A percentile compares a stretch with the other conserved stretches of the same genome.
These are phyloP conservation scores for Aspergillus pseudotamarii DNA, from an alignment of 2,329 filamentous ascomycete species.

Conservation along the genomic window DNA sequence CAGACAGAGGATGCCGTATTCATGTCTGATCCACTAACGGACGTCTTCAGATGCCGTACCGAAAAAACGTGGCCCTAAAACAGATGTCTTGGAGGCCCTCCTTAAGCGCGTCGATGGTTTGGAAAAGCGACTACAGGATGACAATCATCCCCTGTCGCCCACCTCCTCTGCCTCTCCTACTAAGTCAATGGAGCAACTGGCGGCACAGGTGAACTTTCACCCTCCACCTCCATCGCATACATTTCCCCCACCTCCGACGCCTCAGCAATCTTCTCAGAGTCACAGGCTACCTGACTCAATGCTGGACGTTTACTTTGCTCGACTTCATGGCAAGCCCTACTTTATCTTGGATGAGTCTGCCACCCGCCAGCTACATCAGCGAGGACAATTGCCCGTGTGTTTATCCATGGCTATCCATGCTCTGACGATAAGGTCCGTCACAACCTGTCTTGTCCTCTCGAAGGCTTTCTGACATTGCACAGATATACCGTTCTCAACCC, in stretches of 20 bases:
- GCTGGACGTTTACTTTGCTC: slow-evolving; percentile 76
- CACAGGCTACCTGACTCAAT: slow-evolving; percentile 60
- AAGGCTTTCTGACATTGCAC: slow-evolving; percentile 14
- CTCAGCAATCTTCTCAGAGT: slow-evolving; percentile 44
- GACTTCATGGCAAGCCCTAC: slow-evolving; percentile 80
- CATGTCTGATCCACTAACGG: slow-evolving; percentile 37
- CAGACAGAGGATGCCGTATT: not conserved
- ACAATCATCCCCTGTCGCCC: slow-evolving; percentile 52
- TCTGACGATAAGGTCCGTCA: slow-evolving; percentile 61
- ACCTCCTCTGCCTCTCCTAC: slow-evolving; percentile 52
- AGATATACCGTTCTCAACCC: slow-evolving; percentile 75
- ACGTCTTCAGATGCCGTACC: slow-evolving; percentile 71
- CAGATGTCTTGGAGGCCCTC: slow-evolving; percentile 81
- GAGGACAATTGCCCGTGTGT: slow-evolving; percentile 62
- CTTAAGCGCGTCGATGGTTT: slow-evolving; percentile 83
- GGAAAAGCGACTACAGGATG: slow-evolving; percentile 76
- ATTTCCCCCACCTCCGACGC: slow-evolving; percentile 17
- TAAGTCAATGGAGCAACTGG: slow-evolving; percentile 18
- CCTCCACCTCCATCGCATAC: slow-evolving; percentile 15
- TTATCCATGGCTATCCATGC: slow-evolving; percentile 59
- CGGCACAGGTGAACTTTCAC: slow-evolving; percentile 12
- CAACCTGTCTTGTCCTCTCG: slow-evolving; percentile 22
- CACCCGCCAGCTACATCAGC: slow-evolving; percentile 70
- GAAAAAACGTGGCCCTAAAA: slow-evolving; percentile 88
- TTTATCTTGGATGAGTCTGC: slow-evolving; percentile 78